A percentile compares a stretch with the other conserved stretches of the same genome.
These are phyloP conservation scores for Chrysanthemum makinoi DNA, from an alignment of 129 eudicot species.

Conservation along the genomic window DNA sequence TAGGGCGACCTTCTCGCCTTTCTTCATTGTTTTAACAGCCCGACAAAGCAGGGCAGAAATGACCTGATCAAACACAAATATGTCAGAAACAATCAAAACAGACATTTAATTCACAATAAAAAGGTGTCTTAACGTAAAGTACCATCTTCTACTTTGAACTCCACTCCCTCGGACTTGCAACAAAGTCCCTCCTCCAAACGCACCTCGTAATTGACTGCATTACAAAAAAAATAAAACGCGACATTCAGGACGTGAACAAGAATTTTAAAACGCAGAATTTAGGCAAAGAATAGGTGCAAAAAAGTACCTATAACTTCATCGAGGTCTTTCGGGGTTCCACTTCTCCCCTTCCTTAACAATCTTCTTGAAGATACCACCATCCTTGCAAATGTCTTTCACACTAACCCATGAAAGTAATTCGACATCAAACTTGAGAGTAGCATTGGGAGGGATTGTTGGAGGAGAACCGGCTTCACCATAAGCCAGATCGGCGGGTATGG, in stretches of 20 bases:
- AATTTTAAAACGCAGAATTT: neutral
- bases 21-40: constrained; percentile 98
- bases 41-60: constrained; percentile 81
- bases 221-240: neutral
- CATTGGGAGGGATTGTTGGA: constrained; percentile 92
- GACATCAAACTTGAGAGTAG: constrained; percentile 88
- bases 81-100: constrained; percentile 2
- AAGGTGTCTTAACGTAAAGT: neutral
- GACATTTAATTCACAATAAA: neutral
- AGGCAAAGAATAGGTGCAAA: neutral
- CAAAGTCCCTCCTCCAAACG: constrained; percentile 79
- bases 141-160: constrained; percentile 87
- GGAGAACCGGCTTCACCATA: constrained; percentile 96
- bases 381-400: constrained; percentile 91
- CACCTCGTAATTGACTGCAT: constrained; percentile 78
- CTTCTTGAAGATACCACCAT: constrained; percentile 95
- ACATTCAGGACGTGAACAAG: neutral
- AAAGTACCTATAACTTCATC: constrained; percentile 92
- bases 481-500: constrained; percentile 91
- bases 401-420: constrained; percentile 93
- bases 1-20: constrained; percentile 75
- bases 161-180: constrained; percentile 77
- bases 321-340: constrained; percentile 94
- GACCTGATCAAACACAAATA: constrained; percentile 39
- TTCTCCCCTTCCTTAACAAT: constrained; percentile 82